These are phyloP conservation scores for Suillus ampliporus DNA, from an alignment of 768 basidiomycete species.

Conservation along the genomic window DNA sequence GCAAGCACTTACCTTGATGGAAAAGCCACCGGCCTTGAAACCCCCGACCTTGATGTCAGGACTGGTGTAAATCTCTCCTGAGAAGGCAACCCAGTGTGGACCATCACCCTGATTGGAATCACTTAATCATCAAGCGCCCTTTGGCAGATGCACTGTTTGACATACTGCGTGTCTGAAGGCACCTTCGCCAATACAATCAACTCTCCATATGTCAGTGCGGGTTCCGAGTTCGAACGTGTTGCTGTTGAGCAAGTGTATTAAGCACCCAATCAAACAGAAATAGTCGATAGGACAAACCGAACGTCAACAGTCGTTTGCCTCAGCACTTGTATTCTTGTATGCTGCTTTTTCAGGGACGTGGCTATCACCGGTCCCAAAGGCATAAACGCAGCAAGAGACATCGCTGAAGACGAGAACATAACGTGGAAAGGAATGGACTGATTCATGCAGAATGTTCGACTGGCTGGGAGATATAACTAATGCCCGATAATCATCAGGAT, in stretches of 20 bases:
- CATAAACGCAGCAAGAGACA: constrained; percentile 63
- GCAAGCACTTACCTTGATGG: constrained; percentile 55
- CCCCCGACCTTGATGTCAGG: constrained; percentile 57
- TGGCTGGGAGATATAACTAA: constrained; percentile 60
- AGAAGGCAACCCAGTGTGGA: constrained; percentile 63
- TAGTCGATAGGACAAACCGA: constrained; percentile 35
- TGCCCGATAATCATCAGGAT: constrained; percentile 25
- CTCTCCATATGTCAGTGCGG: constrained; percentile 76
- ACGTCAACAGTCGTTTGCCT: constrained; percentile 75
- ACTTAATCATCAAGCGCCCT: constrained; percentile 3
- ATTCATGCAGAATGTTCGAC: constrained; percentile 61
- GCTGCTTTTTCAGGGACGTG: constrained; percentile 35
- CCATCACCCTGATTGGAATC: constrained; percentile 58
- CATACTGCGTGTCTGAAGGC: constrained; percentile 61
- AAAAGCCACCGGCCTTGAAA: constrained; percentile 69
- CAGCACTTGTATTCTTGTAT: constrained; percentile 64
- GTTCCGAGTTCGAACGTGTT: constrained; percentile 52
- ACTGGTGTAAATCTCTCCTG: constrained; percentile 63
- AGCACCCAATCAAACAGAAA: not conserved
- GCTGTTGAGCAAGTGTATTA: constrained; percentile 34
- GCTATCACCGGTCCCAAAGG: constrained; percentile 57
- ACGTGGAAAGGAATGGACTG: constrained; percentile 73
- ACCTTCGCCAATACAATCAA: constrained; percentile 69
- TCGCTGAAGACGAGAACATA: constrained; percentile 57
- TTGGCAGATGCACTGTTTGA: constrained; percentile 11